Percentiles rank a stretch among this genome's conserved stretches.
These are phyloP conservation scores for Neurospora sp. DNA, from an alignment of 495 filamentous ascomycete species.

Conservation along the genomic window DNA sequence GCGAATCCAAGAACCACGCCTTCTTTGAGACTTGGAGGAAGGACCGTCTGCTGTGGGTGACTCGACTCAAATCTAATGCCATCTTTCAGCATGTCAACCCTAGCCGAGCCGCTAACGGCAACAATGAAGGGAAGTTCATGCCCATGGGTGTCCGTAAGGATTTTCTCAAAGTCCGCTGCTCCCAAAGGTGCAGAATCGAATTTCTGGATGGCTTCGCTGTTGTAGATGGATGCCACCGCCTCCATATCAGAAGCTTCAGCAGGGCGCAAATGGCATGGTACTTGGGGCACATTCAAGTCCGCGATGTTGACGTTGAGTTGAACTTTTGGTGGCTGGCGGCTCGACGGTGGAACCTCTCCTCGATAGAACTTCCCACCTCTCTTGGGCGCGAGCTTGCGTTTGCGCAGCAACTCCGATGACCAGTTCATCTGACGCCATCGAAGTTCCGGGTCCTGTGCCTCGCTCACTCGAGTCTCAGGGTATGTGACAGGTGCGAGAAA, in stretches of 20 bases:
- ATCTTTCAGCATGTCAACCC: not conserved
- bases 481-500: slow-evolving; percentile 18
- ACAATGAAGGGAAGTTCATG: slow-evolving; percentile 32
- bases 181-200: slow-evolving; percentile 19
- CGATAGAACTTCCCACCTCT: not conserved
- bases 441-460: not conserved
- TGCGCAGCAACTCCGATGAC: slow-evolving; percentile 4
- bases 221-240: slow-evolving; percentile 25
- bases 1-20: slow-evolving; percentile 28
- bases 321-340: not conserved
- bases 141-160: slow-evolving; percentile 10
- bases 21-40: not conserved
- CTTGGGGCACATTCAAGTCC: slow-evolving; percentile 10
- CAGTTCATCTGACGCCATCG: slow-evolving; percentile 13
- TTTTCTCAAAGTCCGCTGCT: slow-evolving; percentile 8
- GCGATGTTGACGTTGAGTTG: not conserved
- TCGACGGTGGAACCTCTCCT: not conserved
- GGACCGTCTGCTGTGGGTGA: not conserved
- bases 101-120: slow-evolving; percentile 20
- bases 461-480: slow-evolving; percentile 10
- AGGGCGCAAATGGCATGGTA: slow-evolving; percentile 26
- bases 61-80: not conserved
- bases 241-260: slow-evolving; percentile 20
- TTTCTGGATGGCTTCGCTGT: slow-evolving; percentile 25
- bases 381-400: not conserved